Percentiles rank a stretch among this genome's conserved stretches.
These are phyloP conservation scores for Daedaleopsis nitida DNA, from an alignment of 768 basidiomycete species.

Conservation along the genomic window DNA sequence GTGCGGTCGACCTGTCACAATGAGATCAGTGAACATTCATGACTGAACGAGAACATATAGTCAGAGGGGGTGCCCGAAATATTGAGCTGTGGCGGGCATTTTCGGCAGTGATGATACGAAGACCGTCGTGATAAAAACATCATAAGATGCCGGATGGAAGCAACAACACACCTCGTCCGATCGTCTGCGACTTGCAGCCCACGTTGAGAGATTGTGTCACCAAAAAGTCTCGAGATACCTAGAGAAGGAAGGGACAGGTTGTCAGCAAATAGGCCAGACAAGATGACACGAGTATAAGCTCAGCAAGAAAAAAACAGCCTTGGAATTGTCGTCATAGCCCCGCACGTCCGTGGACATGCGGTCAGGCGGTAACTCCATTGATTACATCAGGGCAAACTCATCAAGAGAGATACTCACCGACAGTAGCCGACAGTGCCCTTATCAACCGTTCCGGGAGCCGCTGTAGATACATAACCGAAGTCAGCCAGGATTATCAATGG, in stretches of 20 bases:
- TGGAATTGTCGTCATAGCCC: slow-evolving; percentile 70
- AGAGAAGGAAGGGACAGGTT: too few relatives aligned
- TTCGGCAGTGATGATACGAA: slow-evolving; percentile 85
- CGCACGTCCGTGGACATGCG: slow-evolving; percentile 37
- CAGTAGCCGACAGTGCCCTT: not conserved
- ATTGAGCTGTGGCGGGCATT: slow-evolving; percentile 92
- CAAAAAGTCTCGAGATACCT: too few relatives aligned
- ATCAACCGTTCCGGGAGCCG: not conserved
- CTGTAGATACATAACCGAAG: not conserved
- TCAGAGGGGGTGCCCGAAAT: slow-evolving; percentile 81
- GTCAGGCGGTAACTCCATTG: slow-evolving; percentile 89
- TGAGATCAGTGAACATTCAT: slow-evolving; percentile 8
- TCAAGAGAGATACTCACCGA: slow-evolving; percentile 37
- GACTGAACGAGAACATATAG: slow-evolving; percentile 31
- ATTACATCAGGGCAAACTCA: slow-evolving; percentile 52
- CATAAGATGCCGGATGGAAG: slow-evolving; percentile 39
- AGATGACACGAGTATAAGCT: slow-evolving; percentile 29
- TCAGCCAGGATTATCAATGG: not conserved
- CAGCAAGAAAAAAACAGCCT: slow-evolving; percentile 81
- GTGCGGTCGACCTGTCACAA: not conserved
- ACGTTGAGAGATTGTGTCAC: too few relatives aligned
- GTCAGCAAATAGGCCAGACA: not conserved
- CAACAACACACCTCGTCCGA: not conserved
- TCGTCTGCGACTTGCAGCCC: too few relatives aligned
- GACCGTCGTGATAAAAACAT: slow-evolving; percentile 90